A percentile compares a stretch with the other conserved stretches of the same genome.
These are phyloP conservation scores for Gynostemma pentaphyllum DNA, from an alignment of 306 rosid species.

Conservation along the genomic window DNA sequence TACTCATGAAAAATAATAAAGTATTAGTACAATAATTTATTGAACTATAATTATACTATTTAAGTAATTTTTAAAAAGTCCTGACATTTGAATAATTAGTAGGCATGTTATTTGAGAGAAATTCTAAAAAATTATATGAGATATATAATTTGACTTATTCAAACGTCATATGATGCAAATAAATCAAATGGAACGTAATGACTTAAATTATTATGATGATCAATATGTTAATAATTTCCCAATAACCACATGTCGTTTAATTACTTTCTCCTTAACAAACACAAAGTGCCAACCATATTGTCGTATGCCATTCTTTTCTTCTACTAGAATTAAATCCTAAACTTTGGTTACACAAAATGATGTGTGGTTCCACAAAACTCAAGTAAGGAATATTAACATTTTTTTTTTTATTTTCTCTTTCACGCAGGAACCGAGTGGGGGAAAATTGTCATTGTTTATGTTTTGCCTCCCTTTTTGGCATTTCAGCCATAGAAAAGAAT, in stretches of 20 bases:
- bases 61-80: too few relatives aligned
- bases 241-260: background rate
- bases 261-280: background rate
- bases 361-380: background rate
- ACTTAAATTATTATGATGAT: too few relatives aligned
- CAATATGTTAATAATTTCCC: background rate
- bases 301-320: background rate
- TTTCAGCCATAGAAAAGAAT: background rate
- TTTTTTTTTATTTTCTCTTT: background rate
- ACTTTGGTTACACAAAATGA: background rate
- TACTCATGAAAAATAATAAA: too few relatives aligned
- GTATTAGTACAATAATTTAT: too few relatives aligned
- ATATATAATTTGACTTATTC: too few relatives aligned
- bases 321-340: background rate
- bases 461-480: background rate
- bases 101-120: too few relatives aligned
- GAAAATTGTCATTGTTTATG: background rate
- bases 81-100: too few relatives aligned
- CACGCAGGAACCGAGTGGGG: background rate
- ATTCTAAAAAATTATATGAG: too few relatives aligned
- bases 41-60: too few relatives aligned
- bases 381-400: background rate
- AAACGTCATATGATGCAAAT: too few relatives aligned
- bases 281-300: background rate
- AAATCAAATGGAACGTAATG: too few relatives aligned